These are phyloP conservation scores for Candida fluviatilis DNA, from an alignment of 805 yeast genomes.

Conservation along the genomic window DNA sequence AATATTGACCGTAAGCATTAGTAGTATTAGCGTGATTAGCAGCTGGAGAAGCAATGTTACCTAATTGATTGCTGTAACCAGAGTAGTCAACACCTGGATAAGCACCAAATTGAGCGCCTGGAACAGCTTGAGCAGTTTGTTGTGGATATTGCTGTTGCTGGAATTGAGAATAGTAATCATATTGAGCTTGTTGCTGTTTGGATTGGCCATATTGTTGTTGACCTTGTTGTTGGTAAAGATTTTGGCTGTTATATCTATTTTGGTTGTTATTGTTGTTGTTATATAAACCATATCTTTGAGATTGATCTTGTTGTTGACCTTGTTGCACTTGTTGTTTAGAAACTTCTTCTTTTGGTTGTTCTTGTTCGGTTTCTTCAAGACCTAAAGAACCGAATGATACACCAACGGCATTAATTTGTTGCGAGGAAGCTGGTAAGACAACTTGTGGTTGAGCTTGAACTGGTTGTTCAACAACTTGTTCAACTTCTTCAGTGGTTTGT, in stretches of 20 bases:
- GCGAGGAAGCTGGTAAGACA: constrained; percentile 50
- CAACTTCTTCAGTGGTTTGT: constrained; percentile 4
- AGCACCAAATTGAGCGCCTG: constrained; percentile 38
- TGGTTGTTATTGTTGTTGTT: constrained; percentile 10
- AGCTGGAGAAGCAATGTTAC: constrained; percentile 25
- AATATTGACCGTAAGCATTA: constrained; percentile 7
- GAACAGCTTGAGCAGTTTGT: constrained; percentile 36
- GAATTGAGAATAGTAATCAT: constrained; percentile 31
- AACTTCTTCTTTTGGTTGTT: constrained; percentile 14
- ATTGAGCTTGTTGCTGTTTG: constrained; percentile 21
- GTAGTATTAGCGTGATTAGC: constrained; percentile 20
- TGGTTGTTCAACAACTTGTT: constrained; percentile 9
- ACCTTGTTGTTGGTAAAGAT: constrained; percentile 16
- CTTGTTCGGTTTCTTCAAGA: constrained; percentile 35
- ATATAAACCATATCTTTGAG: constrained; percentile 15
- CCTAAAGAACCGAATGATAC: constrained; percentile 61
- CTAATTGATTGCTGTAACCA: constrained; percentile 32
- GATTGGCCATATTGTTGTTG: constrained; percentile 18
- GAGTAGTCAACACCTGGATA: constrained; percentile 44
- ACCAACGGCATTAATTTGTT: constrained; percentile 46
- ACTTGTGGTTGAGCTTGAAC: constrained; percentile 30
- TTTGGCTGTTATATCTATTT: constrained; percentile 11
- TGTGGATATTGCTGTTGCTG: constrained; percentile 39
- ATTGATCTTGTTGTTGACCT: constrained; percentile 14
- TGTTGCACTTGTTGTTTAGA: constrained; percentile 13